Evolutionary conservation across 768 basidiomycete genomes (phyloP).

Genomic region (Phanerodontia chrysosporium): DNA sequence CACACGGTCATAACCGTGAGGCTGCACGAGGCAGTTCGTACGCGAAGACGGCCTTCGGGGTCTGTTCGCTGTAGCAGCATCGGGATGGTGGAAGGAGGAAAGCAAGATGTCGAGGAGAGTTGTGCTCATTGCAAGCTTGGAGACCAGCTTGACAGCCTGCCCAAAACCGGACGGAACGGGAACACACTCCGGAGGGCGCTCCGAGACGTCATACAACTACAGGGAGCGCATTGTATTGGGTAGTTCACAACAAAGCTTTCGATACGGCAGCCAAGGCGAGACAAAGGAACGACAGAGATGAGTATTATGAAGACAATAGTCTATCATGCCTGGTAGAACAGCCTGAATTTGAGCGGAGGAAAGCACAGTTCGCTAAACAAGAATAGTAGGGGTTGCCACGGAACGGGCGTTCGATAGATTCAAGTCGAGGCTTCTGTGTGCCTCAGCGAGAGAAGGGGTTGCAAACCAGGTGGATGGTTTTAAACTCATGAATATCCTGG

Average conservation of each 20-base stretch:
- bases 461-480: background rate
- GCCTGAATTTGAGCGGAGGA: too few species aligned
- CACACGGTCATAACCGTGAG: background rate
- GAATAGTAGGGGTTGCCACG: too few species aligned
- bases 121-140: background rate
- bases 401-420: too few species aligned
- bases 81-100: background rate
- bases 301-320: background rate
- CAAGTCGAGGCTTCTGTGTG: background rate
- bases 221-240: background rate
- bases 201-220: background rate
- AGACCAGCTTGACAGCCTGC: background rate
- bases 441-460: background rate
- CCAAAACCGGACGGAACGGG: background rate
- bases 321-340: too few species aligned
- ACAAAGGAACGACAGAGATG: background rate
- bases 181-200: background rate
- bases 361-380: too few species aligned
- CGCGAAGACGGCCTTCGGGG: background rate
- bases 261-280: too few species aligned
- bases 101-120: background rate
- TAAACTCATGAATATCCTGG: background rate
- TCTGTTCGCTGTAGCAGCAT: background rate
- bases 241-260: background rate
- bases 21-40: too few species aligned